Evolutionary conservation across 176 grass and related monocot species (phyloP).

Genomic region (Ensete ventricosum): DNA sequence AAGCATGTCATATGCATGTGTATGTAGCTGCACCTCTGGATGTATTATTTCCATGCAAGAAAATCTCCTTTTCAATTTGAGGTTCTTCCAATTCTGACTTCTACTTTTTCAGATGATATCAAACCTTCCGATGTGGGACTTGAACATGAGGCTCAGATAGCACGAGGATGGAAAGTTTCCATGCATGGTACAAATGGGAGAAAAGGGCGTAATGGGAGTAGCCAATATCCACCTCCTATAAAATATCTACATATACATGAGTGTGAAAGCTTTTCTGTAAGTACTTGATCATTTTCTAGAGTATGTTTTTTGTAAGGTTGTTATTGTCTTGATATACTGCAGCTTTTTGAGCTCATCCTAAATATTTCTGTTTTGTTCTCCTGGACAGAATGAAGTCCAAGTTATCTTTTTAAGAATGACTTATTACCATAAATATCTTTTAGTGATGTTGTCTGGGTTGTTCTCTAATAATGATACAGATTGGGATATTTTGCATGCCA

Average conservation of each 20-base stretch:
- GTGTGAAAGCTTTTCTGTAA: conserved; percentile 84
- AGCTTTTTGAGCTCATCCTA: background rate
- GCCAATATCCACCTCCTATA: conserved; percentile 45
- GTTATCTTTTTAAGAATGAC: background rate
- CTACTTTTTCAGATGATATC: conserved; percentile 60
- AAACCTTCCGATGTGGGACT: conserved; percentile 79
- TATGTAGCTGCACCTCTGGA: background rate
- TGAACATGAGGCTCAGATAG: conserved; percentile 77
- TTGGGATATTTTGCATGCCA: conserved; percentile 99
- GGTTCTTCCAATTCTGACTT: background rate
- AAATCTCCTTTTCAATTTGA: conserved; percentile 5
- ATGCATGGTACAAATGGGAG: conserved; percentile 53
- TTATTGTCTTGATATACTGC: background rate
- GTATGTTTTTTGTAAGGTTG: background rate
- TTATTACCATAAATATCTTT: background rate
- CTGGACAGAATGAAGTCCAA: background rate
- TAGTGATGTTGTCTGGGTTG: background rate
- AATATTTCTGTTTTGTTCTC: background rate
- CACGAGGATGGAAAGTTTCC: conserved; percentile 53
- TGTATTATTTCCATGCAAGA: conserved; percentile 13
- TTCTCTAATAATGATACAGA: conserved; percentile 31
- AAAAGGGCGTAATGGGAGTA: conserved; percentile 53
- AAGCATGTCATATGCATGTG: background rate
- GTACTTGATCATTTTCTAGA: conserved; percentile 10
- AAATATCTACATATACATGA: conserved; percentile 96